Base-by-base conservation (phyloP, 371 early-diverging fungal species). In the Massospora cicadina region DNA sequence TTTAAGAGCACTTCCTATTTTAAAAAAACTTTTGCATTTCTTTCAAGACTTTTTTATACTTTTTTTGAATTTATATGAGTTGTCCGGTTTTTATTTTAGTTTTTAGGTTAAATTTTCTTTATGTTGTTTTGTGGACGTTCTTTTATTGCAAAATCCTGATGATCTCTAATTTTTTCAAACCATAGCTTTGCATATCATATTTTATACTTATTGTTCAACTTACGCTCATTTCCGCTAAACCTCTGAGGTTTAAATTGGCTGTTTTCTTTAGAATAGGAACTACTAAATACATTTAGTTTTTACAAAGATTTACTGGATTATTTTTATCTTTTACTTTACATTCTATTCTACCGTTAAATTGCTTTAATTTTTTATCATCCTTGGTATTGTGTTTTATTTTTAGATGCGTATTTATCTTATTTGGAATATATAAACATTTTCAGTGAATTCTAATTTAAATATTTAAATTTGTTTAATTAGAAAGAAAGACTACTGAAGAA, bases 401-500 rank as follows among this genome's bases (percentile, higher is more conserved):
- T n/a, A n/a, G n/a, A n/a, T n/a, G n/a, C n/a, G n/a, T n/a, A n/a
- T n/a, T n/a, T n/a, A n/a, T n/a, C n/a, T n/a, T n/a, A n/a, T n/a
- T n/a, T n/a, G n/a, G n/a, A n/a, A n/a, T n/a, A n/a, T n/a, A n/a
- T n/a, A n/a, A n/a, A n/a, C n/a, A n/a, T n/a, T n/a, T n/a, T n/a
- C n/a, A n/a, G n/a, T n/a, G n/a, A n/a, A n/a, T n/a, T n/a, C n/a
- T n/a, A n/a, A n/a, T n/a, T n/a, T n/a, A n/a, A n/a, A n/a, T n/a
- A n/a, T n/a, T n/a, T n/a, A n/a, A n/a, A n/a, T n/a, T n/a, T n/a
- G n/a, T n/a, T n/a, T n/a, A n/a, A n/a, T n/a, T 17, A 59, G 60
- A 59, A 29, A 26, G 60, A 59, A 31, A 26, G 21, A 59, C 60
- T 1, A 59, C 60, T 29, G 60, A 59, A 29, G 60, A 59, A 59